phyloP scores from a whole-genome alignment of 2,329 filamentous ascomycete species.

The Bipolaris victoriae region DNA sequence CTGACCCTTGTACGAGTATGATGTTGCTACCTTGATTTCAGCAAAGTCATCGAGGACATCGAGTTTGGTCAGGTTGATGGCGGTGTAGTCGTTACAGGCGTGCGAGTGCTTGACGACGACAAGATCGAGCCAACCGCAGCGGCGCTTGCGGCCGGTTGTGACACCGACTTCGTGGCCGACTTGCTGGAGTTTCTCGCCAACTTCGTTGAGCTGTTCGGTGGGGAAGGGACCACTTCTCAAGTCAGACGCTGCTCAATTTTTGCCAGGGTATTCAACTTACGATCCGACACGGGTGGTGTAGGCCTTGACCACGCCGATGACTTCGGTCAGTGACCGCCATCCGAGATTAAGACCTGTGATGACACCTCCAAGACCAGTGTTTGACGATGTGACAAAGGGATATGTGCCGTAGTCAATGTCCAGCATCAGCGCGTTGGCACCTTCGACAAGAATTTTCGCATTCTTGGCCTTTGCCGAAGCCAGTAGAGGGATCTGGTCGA shows the following conservation, averaged over 20 bases:
- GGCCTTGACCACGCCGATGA: constrained; percentile 71
- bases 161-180: constrained; percentile 63
- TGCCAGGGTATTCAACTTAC: constrained; percentile 23
- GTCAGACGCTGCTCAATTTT: constrained; percentile 14
- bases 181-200: constrained; percentile 63
- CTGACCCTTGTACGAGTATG: constrained; percentile 67
- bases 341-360: constrained; percentile 68
- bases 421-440: constrained; percentile 71
- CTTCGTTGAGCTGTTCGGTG: constrained; percentile 66
- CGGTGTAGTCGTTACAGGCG: constrained; percentile 70
- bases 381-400: constrained; percentile 66
- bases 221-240: constrained; percentile 67
- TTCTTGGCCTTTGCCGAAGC: constrained; percentile 64
- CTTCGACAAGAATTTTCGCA: constrained; percentile 70
- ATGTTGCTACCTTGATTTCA: constrained; percentile 75
- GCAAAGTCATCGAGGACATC: constrained; percentile 76
- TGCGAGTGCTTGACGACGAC: constrained; percentile 71
- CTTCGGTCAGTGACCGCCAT: constrained; percentile 65
- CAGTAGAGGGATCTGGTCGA: constrained; percentile 72
- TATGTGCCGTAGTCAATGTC: constrained; percentile 66
- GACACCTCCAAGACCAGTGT: constrained; percentile 65
- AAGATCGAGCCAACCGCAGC: constrained; percentile 71
- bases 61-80: constrained; percentile 69
- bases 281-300: constrained; percentile 67
- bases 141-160: constrained; percentile 64